Percentiles rank a stretch among this genome's conserved stretches.
Evolutionary conservation across 768 basidiomycete species (phyloP).

Genomic region (Xerocomellus dryophilus): DNA sequence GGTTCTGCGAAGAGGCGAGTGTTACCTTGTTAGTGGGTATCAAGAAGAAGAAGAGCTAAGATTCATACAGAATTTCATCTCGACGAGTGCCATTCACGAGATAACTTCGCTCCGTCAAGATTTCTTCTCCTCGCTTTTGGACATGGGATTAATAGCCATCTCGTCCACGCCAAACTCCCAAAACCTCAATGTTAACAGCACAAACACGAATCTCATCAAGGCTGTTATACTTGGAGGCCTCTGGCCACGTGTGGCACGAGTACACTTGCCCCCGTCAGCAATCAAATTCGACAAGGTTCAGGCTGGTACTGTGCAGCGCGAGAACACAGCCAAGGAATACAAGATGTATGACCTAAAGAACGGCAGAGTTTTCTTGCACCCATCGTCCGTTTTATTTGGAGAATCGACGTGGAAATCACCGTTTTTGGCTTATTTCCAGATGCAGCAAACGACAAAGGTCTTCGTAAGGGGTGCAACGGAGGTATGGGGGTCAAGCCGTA

Average conservation of each 20-base stretch:
- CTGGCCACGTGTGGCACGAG: conserved; percentile 79
- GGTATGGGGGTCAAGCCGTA: conserved; percentile 39
- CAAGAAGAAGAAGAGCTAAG: neutral
- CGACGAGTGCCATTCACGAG: conserved; percentile 66
- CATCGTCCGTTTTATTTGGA: conserved; percentile 74
- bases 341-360: conserved; percentile 69
- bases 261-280: conserved; percentile 67
- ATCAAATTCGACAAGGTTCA: conserved; percentile 85
- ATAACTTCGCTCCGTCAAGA: conserved; percentile 76
- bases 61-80: conserved; percentile 74
- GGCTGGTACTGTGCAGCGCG: conserved; percentile 79
- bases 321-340: conserved; percentile 81
- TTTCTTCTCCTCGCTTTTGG: conserved; percentile 64
- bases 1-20: conserved; percentile 70
- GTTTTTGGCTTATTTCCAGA: conserved; percentile 81
- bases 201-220: conserved; percentile 75
- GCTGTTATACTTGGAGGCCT: conserved; percentile 82
- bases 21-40: too few relatives aligned
- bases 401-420: conserved; percentile 71
- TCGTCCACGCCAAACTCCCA: conserved; percentile 44
- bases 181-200: conserved; percentile 60
- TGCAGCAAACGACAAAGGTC: conserved; percentile 77
- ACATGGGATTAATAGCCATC: conserved; percentile 64
- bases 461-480: conserved; percentile 87
- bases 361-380: conserved; percentile 77